Percentiles rank a stretch among this genome's conserved stretches.
Evolutionary conservation across 1,139 yeast genomes (phyloP).

Genomic region (Diutina rugosa): DNA sequence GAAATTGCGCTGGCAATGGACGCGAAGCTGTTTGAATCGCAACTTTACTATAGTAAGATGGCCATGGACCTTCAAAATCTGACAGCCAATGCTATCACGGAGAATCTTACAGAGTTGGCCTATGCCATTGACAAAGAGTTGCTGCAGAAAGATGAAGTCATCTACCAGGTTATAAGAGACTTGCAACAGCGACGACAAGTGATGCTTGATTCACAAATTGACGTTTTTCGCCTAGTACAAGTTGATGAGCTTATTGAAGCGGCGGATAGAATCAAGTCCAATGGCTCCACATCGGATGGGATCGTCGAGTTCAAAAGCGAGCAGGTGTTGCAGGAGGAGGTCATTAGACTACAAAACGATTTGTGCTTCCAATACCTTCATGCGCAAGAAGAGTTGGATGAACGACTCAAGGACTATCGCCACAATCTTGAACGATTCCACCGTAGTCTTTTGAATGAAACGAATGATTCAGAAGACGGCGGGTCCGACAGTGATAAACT

Average conservation of each 20-base stretch:
- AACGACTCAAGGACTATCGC: conserved; percentile 9
- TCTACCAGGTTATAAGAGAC: conserved; percentile 18
- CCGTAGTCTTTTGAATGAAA: background rate
- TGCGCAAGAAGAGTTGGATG: conserved; percentile 18
- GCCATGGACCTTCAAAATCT: conserved; percentile 23
- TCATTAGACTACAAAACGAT: conserved; percentile 26
- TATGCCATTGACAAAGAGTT: conserved; percentile 29
- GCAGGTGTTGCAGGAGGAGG: conserved; percentile 30
- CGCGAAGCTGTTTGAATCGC: conserved; percentile 22
- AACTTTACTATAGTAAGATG: conserved; percentile 23
- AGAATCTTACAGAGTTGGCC: conserved; percentile 27
- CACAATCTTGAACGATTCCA: background rate
- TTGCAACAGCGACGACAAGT: conserved; percentile 14
- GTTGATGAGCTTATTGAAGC: conserved; percentile 21
- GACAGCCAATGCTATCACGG: conserved; percentile 24
- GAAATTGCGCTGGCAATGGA: conserved; percentile 2
- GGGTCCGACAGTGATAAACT: conserved; percentile 4
- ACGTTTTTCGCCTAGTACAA: conserved; percentile 21
- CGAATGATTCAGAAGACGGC: background rate
- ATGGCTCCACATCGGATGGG: background rate
- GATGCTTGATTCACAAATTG: conserved; percentile 21
- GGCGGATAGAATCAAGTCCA: background rate
- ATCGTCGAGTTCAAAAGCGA: conserved; percentile 16
- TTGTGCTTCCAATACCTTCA: conserved; percentile 24
- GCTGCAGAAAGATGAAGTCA: conserved; percentile 22